Percentiles rank a stretch among this genome's conserved stretches.
These are phyloP conservation scores for Sclerotinia nivalis DNA, from an alignment of 2,329 filamentous ascomycete species.

Conservation along the genomic window DNA sequence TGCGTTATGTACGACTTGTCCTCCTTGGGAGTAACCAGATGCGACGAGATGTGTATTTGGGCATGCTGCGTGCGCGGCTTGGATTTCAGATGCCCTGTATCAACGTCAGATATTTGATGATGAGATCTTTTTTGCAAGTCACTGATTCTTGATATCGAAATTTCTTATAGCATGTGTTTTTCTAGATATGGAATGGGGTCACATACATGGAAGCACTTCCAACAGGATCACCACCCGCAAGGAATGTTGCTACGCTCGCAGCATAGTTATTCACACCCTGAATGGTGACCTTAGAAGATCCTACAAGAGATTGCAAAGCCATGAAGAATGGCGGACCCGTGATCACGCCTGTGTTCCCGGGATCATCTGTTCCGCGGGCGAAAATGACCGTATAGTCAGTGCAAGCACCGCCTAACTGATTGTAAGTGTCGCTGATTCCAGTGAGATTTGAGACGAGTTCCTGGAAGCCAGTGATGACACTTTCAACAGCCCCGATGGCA, in stretches of 20 bases:
- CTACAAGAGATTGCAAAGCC: constrained; percentile 31
- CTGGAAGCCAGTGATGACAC: constrained; percentile 34
- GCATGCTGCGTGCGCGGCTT: constrained; percentile 41
- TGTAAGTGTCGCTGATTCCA: constrained; percentile 35
- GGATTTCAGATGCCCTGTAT: constrained; percentile 39
- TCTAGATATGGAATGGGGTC: not conserved
- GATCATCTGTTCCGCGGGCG: constrained; percentile 51
- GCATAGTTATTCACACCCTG: constrained; percentile 41
- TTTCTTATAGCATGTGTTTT: not conserved
- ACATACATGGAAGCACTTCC: constrained; percentile 37
- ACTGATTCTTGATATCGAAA: not conserved
- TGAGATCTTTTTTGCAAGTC: not conserved
- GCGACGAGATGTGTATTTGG: constrained; percentile 45
- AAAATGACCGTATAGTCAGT: constrained; percentile 48
- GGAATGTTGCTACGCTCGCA: constrained; percentile 39
- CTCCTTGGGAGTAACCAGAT: constrained; percentile 48
- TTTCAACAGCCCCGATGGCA: constrained; percentile 27
- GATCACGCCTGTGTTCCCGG: constrained; percentile 48
- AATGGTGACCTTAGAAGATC: constrained; percentile 30
- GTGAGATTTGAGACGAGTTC: constrained; percentile 29
- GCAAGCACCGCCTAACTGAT: constrained; percentile 33
- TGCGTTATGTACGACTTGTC: constrained; percentile 48
- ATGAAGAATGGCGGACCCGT: constrained; percentile 41
- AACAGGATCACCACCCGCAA: constrained; percentile 34
- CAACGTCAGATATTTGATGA: constrained; percentile 14